Percentiles rank a stretch among this genome's conserved stretches.
Conservation (phyloP, 169 alveolate genomes). For the Toxoplasma gondii region DNA sequence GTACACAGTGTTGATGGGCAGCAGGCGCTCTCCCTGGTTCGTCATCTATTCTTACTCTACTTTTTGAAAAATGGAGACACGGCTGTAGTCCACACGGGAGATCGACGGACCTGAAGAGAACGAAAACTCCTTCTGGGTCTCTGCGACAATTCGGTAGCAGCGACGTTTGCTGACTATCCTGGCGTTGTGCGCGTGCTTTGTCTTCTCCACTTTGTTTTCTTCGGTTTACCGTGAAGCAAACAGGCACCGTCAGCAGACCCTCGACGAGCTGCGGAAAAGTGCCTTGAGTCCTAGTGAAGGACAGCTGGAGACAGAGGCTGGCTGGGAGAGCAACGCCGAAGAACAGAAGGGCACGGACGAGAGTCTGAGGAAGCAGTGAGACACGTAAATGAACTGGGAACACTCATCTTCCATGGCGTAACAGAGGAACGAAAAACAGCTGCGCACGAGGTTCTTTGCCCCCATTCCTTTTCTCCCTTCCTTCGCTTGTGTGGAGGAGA, state of each 20-base stretch:
- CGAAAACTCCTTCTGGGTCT: background rate
- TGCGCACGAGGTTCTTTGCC: background rate
- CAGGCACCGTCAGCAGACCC: background rate
- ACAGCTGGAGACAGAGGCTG: background rate
- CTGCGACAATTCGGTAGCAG: background rate
- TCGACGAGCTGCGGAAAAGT: background rate
- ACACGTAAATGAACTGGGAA: background rate
- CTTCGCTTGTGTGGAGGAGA: background rate
- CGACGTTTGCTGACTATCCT: background rate
- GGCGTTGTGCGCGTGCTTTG: background rate
- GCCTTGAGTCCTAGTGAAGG: background rate
- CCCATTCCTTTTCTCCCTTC: too few relatives aligned
- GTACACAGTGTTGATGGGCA: too few relatives aligned
- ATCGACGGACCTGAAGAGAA: background rate
- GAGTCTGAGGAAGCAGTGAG: background rate
- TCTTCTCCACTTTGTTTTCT: background rate
- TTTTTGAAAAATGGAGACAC: too few relatives aligned
- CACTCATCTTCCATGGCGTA: slow-evolving; percentile 1
- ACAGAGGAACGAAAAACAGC: background rate
- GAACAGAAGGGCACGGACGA: background rate
- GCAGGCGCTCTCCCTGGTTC: too few relatives aligned
- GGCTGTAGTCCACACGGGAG: background rate
- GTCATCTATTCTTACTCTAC: too few relatives aligned
- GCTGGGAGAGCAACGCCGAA: background rate
- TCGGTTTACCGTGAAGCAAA: background rate